phyloP scores from a whole-genome alignment of 2,329 filamentous ascomycete species.

The Claviceps spartinae region DNA sequence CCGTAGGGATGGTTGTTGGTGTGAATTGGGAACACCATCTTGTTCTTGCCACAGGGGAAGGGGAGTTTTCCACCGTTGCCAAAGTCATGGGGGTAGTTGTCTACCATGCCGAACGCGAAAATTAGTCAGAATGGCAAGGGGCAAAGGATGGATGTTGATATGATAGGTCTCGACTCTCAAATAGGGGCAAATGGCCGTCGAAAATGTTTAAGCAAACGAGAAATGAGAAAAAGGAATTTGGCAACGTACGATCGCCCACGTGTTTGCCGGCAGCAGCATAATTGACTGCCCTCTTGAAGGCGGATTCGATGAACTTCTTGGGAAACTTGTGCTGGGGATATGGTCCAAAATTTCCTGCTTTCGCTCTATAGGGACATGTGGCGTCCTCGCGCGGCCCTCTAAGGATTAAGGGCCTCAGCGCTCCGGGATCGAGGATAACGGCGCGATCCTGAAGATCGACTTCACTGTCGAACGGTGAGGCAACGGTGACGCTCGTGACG shows the following conservation, averaged over 20 bases:
- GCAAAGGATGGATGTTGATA: too few relatives aligned
- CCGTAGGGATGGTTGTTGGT: neutral
- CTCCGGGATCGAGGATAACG: neutral
- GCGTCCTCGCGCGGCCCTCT: neutral
- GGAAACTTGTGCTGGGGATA: neutral
- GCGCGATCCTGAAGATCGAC: neutral
- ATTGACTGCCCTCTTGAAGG: neutral
- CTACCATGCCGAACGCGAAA: neutral
- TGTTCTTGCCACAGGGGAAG: neutral
- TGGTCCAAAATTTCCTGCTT: neutral
- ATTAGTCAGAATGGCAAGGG: neutral
- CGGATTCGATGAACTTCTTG: neutral
- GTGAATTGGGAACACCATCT: neutral
- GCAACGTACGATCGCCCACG: neutral
- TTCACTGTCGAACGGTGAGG: neutral
- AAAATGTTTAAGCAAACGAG: neutral
- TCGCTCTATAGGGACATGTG: neutral
- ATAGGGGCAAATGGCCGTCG: neutral
- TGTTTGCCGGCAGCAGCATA: neutral
- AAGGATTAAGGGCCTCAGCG: neutral
- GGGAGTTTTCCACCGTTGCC: neutral
- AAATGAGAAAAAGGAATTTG: neutral
- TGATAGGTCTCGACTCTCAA: neutral
- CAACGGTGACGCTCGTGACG: neutral
- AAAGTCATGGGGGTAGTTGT: neutral